These are phyloP conservation scores for Kingdonia uniflora DNA, from an alignment of 164 flowering plant species.

Conservation along the genomic window DNA sequence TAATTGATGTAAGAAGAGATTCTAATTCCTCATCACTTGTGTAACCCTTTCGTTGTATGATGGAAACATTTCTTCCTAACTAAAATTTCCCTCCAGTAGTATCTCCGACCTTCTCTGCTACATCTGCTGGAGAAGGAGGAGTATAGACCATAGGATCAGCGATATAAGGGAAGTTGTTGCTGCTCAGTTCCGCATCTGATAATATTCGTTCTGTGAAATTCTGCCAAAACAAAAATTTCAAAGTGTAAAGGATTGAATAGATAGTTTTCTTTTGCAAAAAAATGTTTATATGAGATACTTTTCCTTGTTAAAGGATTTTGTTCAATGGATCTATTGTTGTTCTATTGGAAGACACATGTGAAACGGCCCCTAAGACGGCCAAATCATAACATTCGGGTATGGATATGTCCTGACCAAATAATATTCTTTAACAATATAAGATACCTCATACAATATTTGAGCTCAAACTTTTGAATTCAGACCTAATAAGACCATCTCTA, in stretches of 20 bases:
- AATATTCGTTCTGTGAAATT: constrained; percentile 24
- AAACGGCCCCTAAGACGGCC: no score
- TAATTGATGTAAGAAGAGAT: constrained; percentile 43
- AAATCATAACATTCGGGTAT: no score
- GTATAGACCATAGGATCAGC: constrained; percentile 43
- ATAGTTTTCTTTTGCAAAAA: no score
- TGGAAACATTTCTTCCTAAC: constrained; percentile 28
- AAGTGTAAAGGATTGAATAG: background rate
- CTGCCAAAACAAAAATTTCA: background rate
- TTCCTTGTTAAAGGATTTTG: no score
- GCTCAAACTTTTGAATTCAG: no score
- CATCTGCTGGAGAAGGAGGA: constrained; percentile 47
- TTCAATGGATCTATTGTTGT: no score
- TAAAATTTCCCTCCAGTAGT: constrained; percentile 27
- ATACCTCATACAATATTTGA: no score
- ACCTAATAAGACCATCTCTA: no score
- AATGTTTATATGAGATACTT: no score
- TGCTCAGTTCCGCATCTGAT: constrained; percentile 24
- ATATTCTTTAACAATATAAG: no score
- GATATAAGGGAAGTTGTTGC: constrained; percentile 44
- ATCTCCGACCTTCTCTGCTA: constrained; percentile 37
- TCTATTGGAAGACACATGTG: no score
- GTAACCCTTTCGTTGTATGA: constrained; percentile 45
- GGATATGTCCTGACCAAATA: no score
- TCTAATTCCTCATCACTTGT: constrained; percentile 82